Base-by-base conservation (phyloP, 169 alveolate genomes). In the Eimeria necatrix region DNA sequence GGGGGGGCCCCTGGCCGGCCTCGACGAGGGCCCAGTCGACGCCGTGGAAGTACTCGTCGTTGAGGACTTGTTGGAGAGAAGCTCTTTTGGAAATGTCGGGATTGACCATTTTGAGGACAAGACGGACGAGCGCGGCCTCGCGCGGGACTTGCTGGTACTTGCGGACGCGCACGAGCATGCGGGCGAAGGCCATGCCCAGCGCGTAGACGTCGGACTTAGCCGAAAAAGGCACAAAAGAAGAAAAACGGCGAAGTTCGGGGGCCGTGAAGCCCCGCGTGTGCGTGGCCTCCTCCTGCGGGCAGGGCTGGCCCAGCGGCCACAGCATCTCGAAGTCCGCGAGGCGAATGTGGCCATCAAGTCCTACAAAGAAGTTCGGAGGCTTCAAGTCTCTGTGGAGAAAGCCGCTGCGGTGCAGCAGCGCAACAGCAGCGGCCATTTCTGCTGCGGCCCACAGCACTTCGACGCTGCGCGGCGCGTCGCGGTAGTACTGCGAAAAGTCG, bases 301-400 rank as follows among this genome's bases (percentile, higher is more conserved):
- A 24, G 22, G 76, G 76, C n/a, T 14, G 76, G 32, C 22, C 24
- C 6, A 49, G 18, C 18, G 81, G 88, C 73, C 94, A 80, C 4
- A 89, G 56, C 88, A 80, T 81, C 26, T 89, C 94, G 46, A 71
- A 73, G 78, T 89, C 94, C 0, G 89, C 94, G 18, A 89, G 94
- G 16, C 49, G 60, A 6, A 74, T 48, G 46, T 89, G 94, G 24
- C 89, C 89, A 9, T 70, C 78, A 26, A 16, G 32, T 4, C 24
- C 16, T 12, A 89, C 88, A 32, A 89, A 73, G 88, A 22, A 89
- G 59, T 89, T 89, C 46, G 41, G 87, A 3, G 94, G 84, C 46
- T 89, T 89, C 53, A 89, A 71, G 59, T 89, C 94, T 22, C 94
- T 59, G 46, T 89, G 94, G 18, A 89, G n/a, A 70, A 89, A 89